Conservation (phyloP, 306 rosid genomes). For the Adenanthera pavonina region DNA sequence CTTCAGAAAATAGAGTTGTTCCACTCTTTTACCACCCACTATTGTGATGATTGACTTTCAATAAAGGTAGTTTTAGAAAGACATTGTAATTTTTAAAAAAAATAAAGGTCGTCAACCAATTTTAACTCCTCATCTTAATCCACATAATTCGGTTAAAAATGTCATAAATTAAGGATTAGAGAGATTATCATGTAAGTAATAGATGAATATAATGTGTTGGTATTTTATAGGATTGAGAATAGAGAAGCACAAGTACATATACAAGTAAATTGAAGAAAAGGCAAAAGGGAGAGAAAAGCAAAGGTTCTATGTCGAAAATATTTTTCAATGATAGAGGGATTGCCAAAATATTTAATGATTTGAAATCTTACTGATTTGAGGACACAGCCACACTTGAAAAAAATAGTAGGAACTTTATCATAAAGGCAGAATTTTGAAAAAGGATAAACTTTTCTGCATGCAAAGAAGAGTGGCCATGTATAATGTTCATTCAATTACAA, state of each 20-base stretch:
- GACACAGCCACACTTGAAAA: neutral
- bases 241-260: neutral
- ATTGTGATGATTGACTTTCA: too few relatives aligned
- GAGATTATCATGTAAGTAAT: neutral
- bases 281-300: neutral
- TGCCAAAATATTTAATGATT: neutral
- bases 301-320: neutral
- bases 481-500: neutral
- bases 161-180: too few relatives aligned
- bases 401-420: neutral
- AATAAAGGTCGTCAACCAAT: too few relatives aligned
- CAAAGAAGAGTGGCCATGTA: neutral
- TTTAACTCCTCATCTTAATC: too few relatives aligned
- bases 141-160: too few relatives aligned
- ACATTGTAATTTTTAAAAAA: too few relatives aligned
- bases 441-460: neutral
- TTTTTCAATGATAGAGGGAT: neutral
- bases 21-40: too few relatives aligned
- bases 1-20: too few relatives aligned
- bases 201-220: neutral
- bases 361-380: slow-evolving; percentile 1
- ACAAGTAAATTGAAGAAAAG: neutral
- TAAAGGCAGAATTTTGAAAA: neutral
- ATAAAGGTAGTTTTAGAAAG: too few relatives aligned
- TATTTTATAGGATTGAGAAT: neutral